A percentile compares a stretch with the other conserved stretches of the same genome.
Evolutionary conservation across 306 rosid genomes (phyloP).

Genomic region (Cucurbita argyrosperma): DNA sequence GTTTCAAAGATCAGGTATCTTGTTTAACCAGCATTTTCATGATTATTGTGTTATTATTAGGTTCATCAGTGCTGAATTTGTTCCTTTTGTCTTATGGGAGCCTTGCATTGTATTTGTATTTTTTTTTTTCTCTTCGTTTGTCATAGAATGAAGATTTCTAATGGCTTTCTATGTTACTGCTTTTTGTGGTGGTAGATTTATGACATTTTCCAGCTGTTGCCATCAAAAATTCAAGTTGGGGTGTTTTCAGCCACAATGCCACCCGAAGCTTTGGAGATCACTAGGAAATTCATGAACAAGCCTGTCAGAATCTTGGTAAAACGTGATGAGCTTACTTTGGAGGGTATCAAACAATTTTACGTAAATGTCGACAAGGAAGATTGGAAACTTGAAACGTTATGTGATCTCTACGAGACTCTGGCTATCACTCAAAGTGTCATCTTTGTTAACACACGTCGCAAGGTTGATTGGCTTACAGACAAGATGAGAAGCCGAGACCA

Average conservation of each 20-base stretch:
- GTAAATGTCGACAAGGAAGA: conserved; percentile 83
- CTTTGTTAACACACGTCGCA: conserved; percentile 87
- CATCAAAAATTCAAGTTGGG: conserved; percentile 82
- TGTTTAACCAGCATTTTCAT: not conserved
- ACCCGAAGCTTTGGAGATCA: conserved; percentile 92
- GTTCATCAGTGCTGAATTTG: not conserved
- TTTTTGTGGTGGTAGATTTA: conserved; percentile 47
- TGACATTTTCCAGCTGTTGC: conserved; percentile 92
- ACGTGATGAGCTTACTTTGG: conserved; percentile 91
- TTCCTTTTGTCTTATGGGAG: not conserved
- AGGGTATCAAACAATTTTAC: conserved; percentile 90
- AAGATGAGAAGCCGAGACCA: conserved; percentile 87
- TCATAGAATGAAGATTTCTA: not conserved
- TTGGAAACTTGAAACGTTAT: conserved; percentile 90
- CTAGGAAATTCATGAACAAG: conserved; percentile 91
- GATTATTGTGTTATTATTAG: not conserved
- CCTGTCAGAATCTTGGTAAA: conserved; percentile 91
- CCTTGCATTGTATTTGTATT: not conserved
- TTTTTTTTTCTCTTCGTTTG: not conserved
- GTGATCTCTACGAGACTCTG: conserved; percentile 82
- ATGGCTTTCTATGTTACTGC: not conserved
- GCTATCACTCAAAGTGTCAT: conserved; percentile 96
- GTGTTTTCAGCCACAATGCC: conserved; percentile 99
- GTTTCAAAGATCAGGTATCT: conserved; percentile 89
- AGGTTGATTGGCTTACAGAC: conserved; percentile 95